phyloP scores from a whole-genome alignment of 2,329 filamentous ascomycete genomes.

The Ascocoryne sarcoides region DNA sequence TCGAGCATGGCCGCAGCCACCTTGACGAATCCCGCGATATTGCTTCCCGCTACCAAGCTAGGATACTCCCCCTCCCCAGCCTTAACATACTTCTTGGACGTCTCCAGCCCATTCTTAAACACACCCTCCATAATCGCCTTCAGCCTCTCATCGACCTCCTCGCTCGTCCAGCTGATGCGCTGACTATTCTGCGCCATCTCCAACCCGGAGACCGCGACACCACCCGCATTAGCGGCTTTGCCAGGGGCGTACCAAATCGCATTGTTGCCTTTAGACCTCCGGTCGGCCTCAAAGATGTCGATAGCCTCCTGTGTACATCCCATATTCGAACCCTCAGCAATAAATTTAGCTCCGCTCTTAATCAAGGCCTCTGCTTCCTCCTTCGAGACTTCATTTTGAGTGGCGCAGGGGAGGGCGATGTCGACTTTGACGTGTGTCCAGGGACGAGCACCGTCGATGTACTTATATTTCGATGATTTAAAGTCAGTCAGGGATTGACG shows the following conservation, averaged over 20 bases:
- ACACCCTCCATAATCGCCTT: conserved; percentile 92
- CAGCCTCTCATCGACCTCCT: conserved; percentile 87
- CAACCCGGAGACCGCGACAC: conserved; percentile 91
- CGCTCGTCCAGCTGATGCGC: conserved; percentile 73
- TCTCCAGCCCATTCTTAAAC: conserved; percentile 82
- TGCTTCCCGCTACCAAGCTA: conserved; percentile 83
- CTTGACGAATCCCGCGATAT: conserved; percentile 97
- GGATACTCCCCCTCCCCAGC: conserved; percentile 76
- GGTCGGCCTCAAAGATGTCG: conserved; percentile 76
- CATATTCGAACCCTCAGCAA: conserved; percentile 98
- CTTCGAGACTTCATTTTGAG: conserved; percentile 92
- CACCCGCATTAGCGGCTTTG: conserved; percentile 95
- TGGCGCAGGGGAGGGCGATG: conserved; percentile 84
- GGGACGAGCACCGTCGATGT: conserved; percentile 77
- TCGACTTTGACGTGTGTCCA: conserved; percentile 91
- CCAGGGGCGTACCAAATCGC: conserved; percentile 94
- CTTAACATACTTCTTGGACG: conserved; percentile 80
- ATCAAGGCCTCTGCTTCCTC: conserved; percentile 84
- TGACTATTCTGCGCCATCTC: conserved; percentile 99
- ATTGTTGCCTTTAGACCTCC: conserved; percentile 56
- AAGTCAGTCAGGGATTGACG: conserved; percentile 75
- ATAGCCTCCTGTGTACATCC: conserved; percentile 95
- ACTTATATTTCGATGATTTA: conserved; percentile 67
- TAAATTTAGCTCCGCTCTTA: conserved; percentile 66
- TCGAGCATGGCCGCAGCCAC: conserved; percentile 90